Conservation (phyloP, 2,329 filamentous ascomycete genomes). For the Macrophomina tecta region DNA sequence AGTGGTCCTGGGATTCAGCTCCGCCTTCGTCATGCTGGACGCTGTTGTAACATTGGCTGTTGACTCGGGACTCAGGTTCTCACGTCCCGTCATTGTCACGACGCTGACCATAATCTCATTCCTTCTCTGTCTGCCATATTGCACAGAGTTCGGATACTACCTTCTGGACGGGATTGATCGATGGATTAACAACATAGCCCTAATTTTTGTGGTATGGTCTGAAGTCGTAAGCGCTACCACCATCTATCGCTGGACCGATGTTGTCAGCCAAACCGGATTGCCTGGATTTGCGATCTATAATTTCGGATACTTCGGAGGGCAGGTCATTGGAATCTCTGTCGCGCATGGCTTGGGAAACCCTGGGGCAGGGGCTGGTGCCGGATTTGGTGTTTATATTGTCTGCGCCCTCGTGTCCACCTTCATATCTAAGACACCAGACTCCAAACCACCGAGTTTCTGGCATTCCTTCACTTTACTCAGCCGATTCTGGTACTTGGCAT, state of each 20-base stretch:
- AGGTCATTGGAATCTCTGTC: conserved; percentile 58
- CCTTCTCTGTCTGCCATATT: conserved; percentile 62
- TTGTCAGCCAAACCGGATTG: conserved; percentile 53
- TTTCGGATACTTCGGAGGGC: conserved; percentile 59
- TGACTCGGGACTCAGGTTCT: conserved; percentile 58
- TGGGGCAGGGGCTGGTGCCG: conserved; percentile 57
- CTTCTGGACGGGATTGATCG: conserved; percentile 61
- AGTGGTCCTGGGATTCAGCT: conserved; percentile 64
- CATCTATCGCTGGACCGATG: conserved; percentile 59
- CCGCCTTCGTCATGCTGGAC: conserved; percentile 66
- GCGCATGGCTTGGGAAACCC: conserved; percentile 54
- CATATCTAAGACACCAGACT: conserved; percentile 53
- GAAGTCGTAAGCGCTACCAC: conserved; percentile 60
- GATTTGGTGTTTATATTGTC: conserved; percentile 59
- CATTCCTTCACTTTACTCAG: conserved; percentile 44
- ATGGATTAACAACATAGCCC: conserved; percentile 62
- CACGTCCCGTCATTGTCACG: conserved; percentile 58
- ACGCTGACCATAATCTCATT: conserved; percentile 57
- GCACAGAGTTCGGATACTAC: conserved; percentile 64
- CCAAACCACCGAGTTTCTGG: conserved; percentile 52
- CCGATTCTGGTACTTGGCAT: conserved; percentile 60
- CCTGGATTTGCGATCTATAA: conserved; percentile 56
- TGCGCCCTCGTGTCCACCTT: conserved; percentile 48
- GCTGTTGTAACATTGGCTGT: conserved; percentile 61
- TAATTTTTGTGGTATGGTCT: conserved; percentile 62